A percentile compares a stretch with the other conserved stretches of the same genome.
phyloP scores from a whole-genome alignment of 2,329 filamentous ascomycete genomes.

The Grosmannia serpens region DNA sequence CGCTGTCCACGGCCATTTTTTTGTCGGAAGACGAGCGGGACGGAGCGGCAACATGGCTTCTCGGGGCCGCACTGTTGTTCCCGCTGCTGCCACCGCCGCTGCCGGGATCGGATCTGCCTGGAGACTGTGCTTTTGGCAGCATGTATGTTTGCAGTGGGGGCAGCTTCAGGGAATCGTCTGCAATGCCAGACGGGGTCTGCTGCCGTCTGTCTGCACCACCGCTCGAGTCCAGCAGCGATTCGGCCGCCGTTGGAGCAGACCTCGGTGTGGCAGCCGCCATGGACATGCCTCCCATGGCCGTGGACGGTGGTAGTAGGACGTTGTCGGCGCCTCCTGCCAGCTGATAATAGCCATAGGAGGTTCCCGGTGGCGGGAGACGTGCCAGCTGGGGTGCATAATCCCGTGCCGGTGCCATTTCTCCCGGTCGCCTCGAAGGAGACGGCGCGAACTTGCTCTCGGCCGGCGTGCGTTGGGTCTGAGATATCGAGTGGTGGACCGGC shows the following conservation, averaged over 20 bases:
- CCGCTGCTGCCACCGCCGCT: not conserved
- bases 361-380: not conserved
- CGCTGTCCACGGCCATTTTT: not conserved
- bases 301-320: not conserved
- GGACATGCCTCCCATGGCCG: not conserved
- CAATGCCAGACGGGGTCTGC: conserved; percentile 2
- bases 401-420: not conserved
- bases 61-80: not conserved
- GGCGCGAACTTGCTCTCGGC: not conserved
- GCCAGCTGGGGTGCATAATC: not conserved
- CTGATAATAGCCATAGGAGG: conserved; percentile 7
- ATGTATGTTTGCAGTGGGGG: conserved; percentile 39
- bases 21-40: not conserved
- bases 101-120: not conserved
- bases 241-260: not conserved
- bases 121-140: conserved; percentile 7
- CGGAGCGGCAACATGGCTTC: no score
- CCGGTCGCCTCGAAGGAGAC: not conserved
- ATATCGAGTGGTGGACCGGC: not conserved
- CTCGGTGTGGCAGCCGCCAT: conserved; percentile 18
- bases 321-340: not conserved
- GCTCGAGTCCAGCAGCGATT: no score
- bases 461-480: not conserved
- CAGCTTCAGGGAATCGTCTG: conserved; percentile 39
- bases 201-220: not conserved